Evolutionary conservation across 2,329 filamentous ascomycete species (phyloP).

Genomic region (Colletotrichum sp.): DNA sequence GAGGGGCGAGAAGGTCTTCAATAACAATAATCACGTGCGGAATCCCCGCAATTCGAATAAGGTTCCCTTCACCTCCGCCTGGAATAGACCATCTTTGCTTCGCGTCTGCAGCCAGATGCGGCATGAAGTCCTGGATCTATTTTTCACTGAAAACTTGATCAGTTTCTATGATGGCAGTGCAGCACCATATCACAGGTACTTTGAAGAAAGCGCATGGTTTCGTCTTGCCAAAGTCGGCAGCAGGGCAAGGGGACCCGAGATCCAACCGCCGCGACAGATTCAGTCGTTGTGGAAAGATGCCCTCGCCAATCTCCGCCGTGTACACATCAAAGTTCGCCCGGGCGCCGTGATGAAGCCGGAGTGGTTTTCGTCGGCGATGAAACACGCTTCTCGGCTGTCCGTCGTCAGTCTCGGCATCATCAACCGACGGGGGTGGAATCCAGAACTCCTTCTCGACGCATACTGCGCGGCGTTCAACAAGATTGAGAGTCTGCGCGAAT

Average conservation of each 20-base stretch:
- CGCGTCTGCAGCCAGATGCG: neutral
- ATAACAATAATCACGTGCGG: too few species aligned
- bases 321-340: fast-evolving
- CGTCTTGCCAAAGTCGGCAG: neutral
- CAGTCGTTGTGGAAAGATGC: neutral
- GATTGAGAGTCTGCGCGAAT: neutral
- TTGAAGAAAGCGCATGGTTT: neutral
- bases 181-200: too few species aligned
- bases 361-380: neutral
- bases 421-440: neutral
- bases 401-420: neutral
- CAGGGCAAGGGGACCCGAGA: neutral
- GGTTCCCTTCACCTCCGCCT: neutral
- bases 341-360: neutral
- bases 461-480: neutral
- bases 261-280: neutral
- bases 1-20: neutral
- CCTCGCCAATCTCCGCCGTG: fast-evolving
- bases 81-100: neutral
- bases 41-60: too few species aligned
- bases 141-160: neutral
- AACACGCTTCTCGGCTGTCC: fast-evolving
- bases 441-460: neutral
- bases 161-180: too few species aligned
- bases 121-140: neutral